Conservation (phyloP, 768 basidiomycete genomes). For the Tylopilus sp. region DNA sequence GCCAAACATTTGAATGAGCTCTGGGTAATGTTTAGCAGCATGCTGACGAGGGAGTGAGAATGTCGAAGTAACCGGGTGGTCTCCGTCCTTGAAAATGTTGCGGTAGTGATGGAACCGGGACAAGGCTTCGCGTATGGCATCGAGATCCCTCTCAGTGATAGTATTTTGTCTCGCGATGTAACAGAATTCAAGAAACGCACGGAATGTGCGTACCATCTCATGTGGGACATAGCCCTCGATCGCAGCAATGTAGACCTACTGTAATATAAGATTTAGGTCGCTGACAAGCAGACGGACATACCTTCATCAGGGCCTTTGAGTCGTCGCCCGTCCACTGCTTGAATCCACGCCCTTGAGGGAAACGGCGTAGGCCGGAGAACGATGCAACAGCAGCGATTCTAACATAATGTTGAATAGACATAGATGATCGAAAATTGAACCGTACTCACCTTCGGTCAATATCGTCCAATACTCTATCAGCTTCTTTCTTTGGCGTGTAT, state of each 20-base stretch:
- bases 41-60: neutral
- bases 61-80: neutral
- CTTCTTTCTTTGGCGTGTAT: neutral
- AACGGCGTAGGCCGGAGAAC: neutral
- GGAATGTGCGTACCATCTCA: neutral
- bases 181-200: neutral
- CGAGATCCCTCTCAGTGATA: neutral
- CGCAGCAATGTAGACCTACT: neutral
- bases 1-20: neutral
- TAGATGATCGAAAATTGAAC: neutral
- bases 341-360: neutral
- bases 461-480: neutral
- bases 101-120: neutral
- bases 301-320: neutral
- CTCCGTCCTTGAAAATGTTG: neutral
- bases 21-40: neutral
- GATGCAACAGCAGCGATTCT: neutral
- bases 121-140: neutral
- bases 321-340: neutral
- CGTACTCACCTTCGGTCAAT: neutral
- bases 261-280: neutral
- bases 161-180: neutral
- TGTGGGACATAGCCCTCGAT: neutral
- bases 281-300: neutral
- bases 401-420: neutral